Evolutionary conservation across 164 flowering plant species (phyloP), one percentile per base, ranked within the genome.

Genomic region (Dillenia turbinata): DNA sequence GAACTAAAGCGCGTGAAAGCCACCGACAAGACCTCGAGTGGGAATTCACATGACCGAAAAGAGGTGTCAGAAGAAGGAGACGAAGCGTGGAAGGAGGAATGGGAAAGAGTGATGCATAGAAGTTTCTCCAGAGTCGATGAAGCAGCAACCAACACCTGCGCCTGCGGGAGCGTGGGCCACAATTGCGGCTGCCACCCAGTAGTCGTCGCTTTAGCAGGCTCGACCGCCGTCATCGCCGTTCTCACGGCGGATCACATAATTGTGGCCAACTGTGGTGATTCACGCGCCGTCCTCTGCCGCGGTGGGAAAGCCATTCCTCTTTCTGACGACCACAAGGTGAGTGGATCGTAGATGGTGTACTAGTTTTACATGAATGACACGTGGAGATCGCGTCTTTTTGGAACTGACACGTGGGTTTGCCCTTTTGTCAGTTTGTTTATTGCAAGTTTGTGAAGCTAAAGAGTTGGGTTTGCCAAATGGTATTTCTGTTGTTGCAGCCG

Each of bases 231-330:
- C 12, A 81, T 79, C n/a, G 80, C 79, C 8, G 56, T 79, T 5
- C 50, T 84, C 5, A 70, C 77, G 8, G 61, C 70, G 2, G 69
- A 74, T 1, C 54, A 68, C 17, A 69, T 85, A 1, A 50, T 81
- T 1, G 80, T 85, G 10, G 85, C 81, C 53, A 82, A 85, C 64
- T 83, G 86, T 66, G 89, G 87, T 0, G 89, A 85, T 66, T 85
- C 89, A 15, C 83, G 87, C 48, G 89, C 87, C 50, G 85, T 83
- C 43, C 83, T 85, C 24, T 70, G 81, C 73, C 81, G 87, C 10
- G 72, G 67, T 1, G 83, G 84, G 1, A 66, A 24, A 9, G 78
- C 82, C 52, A 51, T 85, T 1, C 84, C 87, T 26, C 81, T 85
- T 24, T 74, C 80, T 2, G 7, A 9, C 12, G 84, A 83, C 69